Percentiles rank a stretch among this genome's conserved stretches.
Evolutionary conservation across 768 basidiomycete genomes (phyloP).

Genomic region (Mycena indigotica): DNA sequence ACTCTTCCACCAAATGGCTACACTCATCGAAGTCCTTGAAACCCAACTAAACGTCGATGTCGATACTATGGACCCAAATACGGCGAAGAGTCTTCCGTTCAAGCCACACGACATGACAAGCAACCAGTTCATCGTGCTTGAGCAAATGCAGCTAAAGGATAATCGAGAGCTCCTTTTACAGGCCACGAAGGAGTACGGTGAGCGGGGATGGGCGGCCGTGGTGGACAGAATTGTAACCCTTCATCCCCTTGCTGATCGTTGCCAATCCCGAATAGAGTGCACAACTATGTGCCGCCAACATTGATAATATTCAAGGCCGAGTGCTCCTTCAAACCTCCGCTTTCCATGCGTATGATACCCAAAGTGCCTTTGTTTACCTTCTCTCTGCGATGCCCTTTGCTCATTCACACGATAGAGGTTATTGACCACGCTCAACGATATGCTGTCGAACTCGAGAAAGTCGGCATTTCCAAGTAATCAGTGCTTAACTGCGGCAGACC

Average conservation of each 20-base stretch:
- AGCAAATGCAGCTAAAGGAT: slow-evolving; percentile 30
- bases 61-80: slow-evolving; percentile 39
- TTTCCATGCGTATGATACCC: slow-evolving; percentile 35
- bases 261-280: slow-evolving; percentile 30
- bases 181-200: slow-evolving; percentile 24
- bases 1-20: slow-evolving; percentile 11
- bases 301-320: slow-evolving; percentile 33
- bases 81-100: slow-evolving; percentile 31
- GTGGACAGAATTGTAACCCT: slow-evolving; percentile 25
- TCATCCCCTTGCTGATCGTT: background rate
- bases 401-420: slow-evolving; percentile 20
- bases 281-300: slow-evolving; percentile 34
- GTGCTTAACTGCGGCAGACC: background rate
- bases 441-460: slow-evolving; percentile 33
- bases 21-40: slow-evolving; percentile 19
- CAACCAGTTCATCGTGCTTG: slow-evolving; percentile 39
- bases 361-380: slow-evolving; percentile 23
- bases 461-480: slow-evolving; percentile 32
- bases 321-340: slow-evolving; percentile 39
- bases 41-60: slow-evolving; percentile 36
- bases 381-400: background rate
- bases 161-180: slow-evolving; percentile 26
- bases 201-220: slow-evolving; percentile 26
- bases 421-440: slow-evolving; percentile 37
- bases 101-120: slow-evolving; percentile 37